Conservation (phyloP, 306 rosid genomes). For the Trichosanthes truncata region DNA sequence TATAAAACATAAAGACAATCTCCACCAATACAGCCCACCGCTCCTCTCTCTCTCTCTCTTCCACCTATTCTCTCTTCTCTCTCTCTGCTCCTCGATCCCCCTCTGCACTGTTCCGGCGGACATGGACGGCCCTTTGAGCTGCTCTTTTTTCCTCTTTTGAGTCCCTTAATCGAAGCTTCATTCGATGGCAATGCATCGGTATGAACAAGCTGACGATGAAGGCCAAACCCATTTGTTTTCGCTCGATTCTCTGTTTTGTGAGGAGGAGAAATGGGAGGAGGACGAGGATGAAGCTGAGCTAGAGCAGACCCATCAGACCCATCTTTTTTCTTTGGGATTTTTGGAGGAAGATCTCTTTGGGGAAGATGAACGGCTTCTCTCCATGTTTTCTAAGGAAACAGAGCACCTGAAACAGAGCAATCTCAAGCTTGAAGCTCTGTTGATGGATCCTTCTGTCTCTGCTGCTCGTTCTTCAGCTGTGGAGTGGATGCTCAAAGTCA, state of each 20-base stretch:
- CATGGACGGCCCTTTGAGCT: neutral
- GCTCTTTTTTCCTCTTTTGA: neutral
- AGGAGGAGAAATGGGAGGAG: slow-evolving; percentile 61
- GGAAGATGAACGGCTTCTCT: slow-evolving; percentile 62
- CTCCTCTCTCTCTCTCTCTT: neutral
- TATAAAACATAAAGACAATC: slow-evolving; percentile 1
- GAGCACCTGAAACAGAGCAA: slow-evolving; percentile 22
- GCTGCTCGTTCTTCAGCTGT: slow-evolving; percentile 35
- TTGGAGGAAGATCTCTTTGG: slow-evolving; percentile 60
- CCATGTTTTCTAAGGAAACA: slow-evolving; percentile 58
- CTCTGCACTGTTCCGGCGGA: neutral
- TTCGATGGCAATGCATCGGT: slow-evolving; percentile 43
- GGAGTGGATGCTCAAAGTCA: slow-evolving; percentile 58
- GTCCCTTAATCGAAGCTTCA: neutral
- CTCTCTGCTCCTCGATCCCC: neutral
- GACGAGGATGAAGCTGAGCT: slow-evolving; percentile 23
- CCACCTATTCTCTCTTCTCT: neutral
- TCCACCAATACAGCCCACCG: neutral
- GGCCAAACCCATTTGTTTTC: slow-evolving; percentile 25
- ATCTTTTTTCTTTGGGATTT: slow-evolving; percentile 33
- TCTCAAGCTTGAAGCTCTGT: neutral
- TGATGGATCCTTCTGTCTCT: slow-evolving; percentile 19
- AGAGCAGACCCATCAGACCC: neutral
- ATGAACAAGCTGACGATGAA: slow-evolving; percentile 19
- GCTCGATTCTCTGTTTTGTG: slow-evolving; percentile 67